Evolutionary conservation across 768 basidiomycete genomes (phyloP).

Genomic region (Mycena filopes): DNA sequence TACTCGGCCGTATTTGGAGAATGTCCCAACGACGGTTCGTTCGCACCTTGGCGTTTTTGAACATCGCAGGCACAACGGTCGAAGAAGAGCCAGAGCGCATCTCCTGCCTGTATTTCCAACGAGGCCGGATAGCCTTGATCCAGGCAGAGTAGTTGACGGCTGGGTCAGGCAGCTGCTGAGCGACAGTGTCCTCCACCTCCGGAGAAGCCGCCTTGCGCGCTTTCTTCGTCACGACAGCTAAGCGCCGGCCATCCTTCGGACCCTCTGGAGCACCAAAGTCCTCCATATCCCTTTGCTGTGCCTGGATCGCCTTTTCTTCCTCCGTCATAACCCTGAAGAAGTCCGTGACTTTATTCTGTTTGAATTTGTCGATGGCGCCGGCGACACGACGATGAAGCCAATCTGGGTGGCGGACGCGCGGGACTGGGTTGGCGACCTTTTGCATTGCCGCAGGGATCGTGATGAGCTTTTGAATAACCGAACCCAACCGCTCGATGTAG

Average conservation of each 20-base stretch:
- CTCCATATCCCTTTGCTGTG: constrained; percentile 67
- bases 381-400: constrained; percentile 95
- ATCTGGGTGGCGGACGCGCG: constrained; percentile 95
- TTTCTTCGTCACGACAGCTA: constrained; percentile 67
- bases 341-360: constrained; percentile 96
- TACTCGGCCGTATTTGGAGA: constrained; percentile 86
- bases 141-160: constrained; percentile 75
- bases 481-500: constrained; percentile 97
- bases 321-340: constrained; percentile 74
- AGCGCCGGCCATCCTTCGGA: constrained; percentile 48
- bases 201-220: constrained; percentile 53
- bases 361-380: constrained; percentile 93
- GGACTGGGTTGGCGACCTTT: constrained; percentile 95
- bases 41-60: constrained; percentile 67
- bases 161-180: constrained; percentile 69
- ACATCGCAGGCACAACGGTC: constrained; percentile 75
- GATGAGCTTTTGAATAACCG: constrained; percentile 98
- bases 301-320: constrained; percentile 42
- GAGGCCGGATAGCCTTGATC: constrained; percentile 78
- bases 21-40: constrained; percentile 89
- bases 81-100: constrained; percentile 55
- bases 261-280: constrained; percentile 52
- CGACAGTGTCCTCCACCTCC: constrained; percentile 49
- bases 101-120: constrained; percentile 76
- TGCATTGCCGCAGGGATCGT: constrained; percentile 99